Evolutionary conservation across 2,329 filamentous ascomycete genomes (phyloP).

Genomic region (Bipolaris cookei): DNA sequence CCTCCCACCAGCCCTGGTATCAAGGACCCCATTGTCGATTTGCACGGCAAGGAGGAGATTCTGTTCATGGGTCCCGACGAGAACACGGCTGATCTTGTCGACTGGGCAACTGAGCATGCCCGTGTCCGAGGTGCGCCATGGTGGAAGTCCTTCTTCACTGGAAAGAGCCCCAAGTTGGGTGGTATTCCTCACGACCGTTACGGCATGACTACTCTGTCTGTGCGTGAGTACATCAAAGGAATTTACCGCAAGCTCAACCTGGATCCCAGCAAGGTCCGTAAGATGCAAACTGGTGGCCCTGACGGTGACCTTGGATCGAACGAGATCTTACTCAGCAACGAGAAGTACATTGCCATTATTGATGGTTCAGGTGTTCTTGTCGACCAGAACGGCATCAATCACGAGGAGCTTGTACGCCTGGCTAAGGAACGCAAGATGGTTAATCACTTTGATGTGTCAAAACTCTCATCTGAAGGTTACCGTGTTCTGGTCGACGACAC

Average conservation of each 20-base stretch:
- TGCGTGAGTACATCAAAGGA: constrained; percentile 93
- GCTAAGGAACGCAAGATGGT: constrained; percentile 92
- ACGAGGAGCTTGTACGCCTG: constrained; percentile 79
- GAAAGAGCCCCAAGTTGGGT: constrained; percentile 93
- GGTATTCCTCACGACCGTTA: constrained; percentile 96
- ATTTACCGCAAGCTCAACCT: constrained; percentile 97
- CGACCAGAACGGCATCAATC: constrained; percentile 88
- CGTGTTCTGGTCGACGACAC: constrained; percentile 90
- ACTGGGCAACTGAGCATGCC: constrained; percentile 98
- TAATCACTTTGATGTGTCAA: constrained; percentile 79
- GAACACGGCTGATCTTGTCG: constrained; percentile 95
- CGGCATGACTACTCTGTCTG: constrained; percentile 96
- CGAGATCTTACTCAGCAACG: constrained; percentile 93
- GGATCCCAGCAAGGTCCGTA: constrained; percentile 81
- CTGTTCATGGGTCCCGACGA: constrained; percentile 98
- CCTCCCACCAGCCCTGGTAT: constrained; percentile 91
- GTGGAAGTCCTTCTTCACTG: constrained; percentile 99
- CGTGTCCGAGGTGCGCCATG: constrained; percentile 85
- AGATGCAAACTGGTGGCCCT: constrained; percentile 96
- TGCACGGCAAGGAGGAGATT: constrained; percentile 94
- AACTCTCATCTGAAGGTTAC: constrained; percentile 87
- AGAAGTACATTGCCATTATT: constrained; percentile 95
- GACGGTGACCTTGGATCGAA: constrained; percentile 97
- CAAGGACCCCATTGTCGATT: constrained; percentile 97
- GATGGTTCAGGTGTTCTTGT: constrained; percentile 95